These are phyloP conservation scores for Lasiodiplodia sp. DNA, from an alignment of 2,329 filamentous ascomycete species.

Conservation along the genomic window DNA sequence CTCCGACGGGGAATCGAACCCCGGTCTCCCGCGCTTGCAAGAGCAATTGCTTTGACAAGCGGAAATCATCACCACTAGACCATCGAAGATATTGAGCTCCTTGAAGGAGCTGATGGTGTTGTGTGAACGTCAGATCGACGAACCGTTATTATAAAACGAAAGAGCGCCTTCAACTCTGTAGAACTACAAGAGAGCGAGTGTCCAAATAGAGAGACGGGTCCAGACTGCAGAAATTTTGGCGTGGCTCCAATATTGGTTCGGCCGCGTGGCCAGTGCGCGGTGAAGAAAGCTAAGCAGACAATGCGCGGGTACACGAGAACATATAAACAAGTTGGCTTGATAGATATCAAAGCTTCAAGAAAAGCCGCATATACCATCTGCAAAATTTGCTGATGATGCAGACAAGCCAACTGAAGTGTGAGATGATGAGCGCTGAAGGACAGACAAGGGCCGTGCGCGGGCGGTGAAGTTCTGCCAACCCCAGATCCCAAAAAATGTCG, in stretches of 20 bases:
- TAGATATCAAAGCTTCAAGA: not conserved
- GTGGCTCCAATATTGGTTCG: not conserved
- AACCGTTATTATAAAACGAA: not conserved
- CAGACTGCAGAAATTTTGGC: conserved; percentile 1
- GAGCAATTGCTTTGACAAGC: conserved; percentile 1
- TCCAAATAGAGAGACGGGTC: not conserved
- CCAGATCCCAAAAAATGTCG: conserved; percentile 24
- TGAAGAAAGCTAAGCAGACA: not conserved
- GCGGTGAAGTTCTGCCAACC: conserved; percentile 19
- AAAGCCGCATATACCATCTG: not conserved
- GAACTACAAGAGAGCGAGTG: not conserved
- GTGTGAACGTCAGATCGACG: not conserved
- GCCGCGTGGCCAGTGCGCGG: not conserved
- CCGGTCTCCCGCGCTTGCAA: conserved; percentile 39
- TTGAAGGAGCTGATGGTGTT: conserved; percentile 5
- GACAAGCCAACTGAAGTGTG: not conserved
- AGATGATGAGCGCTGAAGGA: not conserved
- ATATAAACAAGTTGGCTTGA: not conserved
- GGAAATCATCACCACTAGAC: conserved; percentile 25
- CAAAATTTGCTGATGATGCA: not conserved
- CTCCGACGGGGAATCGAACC: conserved; percentile 41
- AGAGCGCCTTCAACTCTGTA: not conserved
- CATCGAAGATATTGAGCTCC: conserved; percentile 6
- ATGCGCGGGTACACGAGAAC: not conserved
- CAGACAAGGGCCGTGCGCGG: conserved; percentile 6